Base-by-base conservation (phyloP, 805 yeast species). In the Candida orba region DNA sequence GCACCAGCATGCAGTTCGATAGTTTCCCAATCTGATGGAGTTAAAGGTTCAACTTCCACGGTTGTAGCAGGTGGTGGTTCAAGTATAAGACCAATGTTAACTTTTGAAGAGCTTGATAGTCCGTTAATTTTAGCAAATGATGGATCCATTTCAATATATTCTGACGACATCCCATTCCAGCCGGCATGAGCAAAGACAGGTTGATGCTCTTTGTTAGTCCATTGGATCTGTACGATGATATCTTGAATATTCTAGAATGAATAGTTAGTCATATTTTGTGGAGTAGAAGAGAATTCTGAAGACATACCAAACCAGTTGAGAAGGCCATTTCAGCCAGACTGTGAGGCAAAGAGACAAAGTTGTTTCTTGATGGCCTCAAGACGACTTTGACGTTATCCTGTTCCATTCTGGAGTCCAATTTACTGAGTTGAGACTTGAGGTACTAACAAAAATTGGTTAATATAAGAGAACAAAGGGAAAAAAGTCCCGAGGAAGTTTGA, bases 1-100 rank as follows among this genome's bases (percentile, higher is more conserved):
- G 72, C 75, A 25, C 74, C 78, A 2, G 95, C 91, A 60, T 91
- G 85, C 3, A 84, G 62, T 57, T 90, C 96, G 3, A 89, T 84
- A 24, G 86, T 66, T 51, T 90, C 97, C 97, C 97, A 91, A 58
- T 91, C 99, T 6, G 82, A 72, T 2, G 80, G 62, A 0, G 86
- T 72, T 17, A 75, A 63, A 0, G 98, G 98, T 54, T 86, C 96
- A 36, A 91, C 71, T 54, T 76, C 79, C 3, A 90, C 79, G 4
- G 79, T 76, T 6, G 70, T 66, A 1, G 88, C 78, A 34, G 63
- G 70, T n/a, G 73, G 76, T 1, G 69, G 59, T 33, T 75, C 67
- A 13, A 76, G 66, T 43, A 74, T 71, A 41, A 82, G 57, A 32
- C 64, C 68, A 34, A 84, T 47, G 2, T 65, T 59, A 3, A 76